Base-by-base conservation (phyloP, 1,284 basidiomycete species). In the Moesziomyces parantarcticus region DNA sequence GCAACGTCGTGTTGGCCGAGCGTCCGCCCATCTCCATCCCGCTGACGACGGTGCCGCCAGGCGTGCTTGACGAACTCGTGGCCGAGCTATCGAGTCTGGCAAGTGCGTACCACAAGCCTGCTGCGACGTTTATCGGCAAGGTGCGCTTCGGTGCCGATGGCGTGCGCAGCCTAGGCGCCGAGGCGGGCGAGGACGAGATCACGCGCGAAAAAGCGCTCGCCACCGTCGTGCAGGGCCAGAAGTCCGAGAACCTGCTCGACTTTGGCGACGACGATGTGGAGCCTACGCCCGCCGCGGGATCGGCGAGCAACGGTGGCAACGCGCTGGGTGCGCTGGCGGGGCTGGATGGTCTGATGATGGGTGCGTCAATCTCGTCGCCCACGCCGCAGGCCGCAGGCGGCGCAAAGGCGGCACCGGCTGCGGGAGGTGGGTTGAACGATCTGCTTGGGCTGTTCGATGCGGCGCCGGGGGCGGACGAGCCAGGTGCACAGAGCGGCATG, bases 61-160 rank as follows among this genome's bases (percentile, higher is more conserved):
- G 90, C 0, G 86, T 99, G n/a, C 86, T 99, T 22, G 94, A 98
- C 79, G 96, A 99, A 84, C 88, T 99, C 1, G 85, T 99, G 0
- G 54, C 55, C 51, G 81, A 77, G 51, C 60, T 78, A 1, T 92
- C 92, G 1, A 90, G 88, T 54, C 86, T 97, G 20, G 92, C 95
- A 1, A 94, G 92, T 82, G 94, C 97, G 5, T 97, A 97, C 80
- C 94, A 97, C 86, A 97, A 96, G 84, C 97, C 97, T 0, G 91
- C 91, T 20, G 82, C 83, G 64, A 83, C 85, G 2, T 86, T 86
- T 58, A 84, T 86, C 23, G 85, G 85, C 1, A 80, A 82, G 21
- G 85, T 84, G 23, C 42, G 78, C 23, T 47, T 80, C n/a, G 81
- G 82, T n/a, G 72, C 76, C 16, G 76, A 78, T 34, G 73, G 72